A percentile compares a stretch with the other conserved stretches of the same genome.
Conservation (phyloP, 345 rosid species). For the Theobroma cacao region DNA sequence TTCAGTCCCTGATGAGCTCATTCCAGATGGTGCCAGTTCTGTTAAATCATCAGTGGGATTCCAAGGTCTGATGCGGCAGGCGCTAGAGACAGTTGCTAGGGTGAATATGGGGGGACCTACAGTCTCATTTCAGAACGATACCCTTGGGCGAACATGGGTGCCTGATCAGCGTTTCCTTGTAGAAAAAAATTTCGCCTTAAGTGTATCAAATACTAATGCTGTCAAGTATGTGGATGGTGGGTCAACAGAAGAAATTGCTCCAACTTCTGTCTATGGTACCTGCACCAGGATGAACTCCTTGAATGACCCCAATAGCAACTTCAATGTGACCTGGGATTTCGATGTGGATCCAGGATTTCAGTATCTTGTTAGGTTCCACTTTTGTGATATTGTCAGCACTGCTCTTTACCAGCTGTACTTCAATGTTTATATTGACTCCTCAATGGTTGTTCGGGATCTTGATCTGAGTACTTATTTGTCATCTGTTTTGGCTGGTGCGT, state of each 20-base stretch:
- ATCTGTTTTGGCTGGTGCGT: slow-evolving; percentile 48
- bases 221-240: slow-evolving; percentile 49
- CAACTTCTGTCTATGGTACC: slow-evolving; percentile 70
- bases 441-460: slow-evolving; percentile 33
- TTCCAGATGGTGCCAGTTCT: slow-evolving; percentile 33
- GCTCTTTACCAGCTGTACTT: slow-evolving; percentile 63
- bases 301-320: slow-evolving; percentile 30
- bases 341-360: slow-evolving; percentile 58
- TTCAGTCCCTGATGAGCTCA: slow-evolving; percentile 64
- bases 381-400: slow-evolving; percentile 68
- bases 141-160: slow-evolving; percentile 81
- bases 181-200: slow-evolving; percentile 36
- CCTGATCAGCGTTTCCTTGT: slow-evolving; percentile 49
- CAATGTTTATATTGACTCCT: slow-evolving; percentile 63
- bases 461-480: slow-evolving; percentile 42
- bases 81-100: slow-evolving; percentile 70
- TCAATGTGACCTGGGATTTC: slow-evolving; percentile 87
- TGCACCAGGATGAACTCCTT: slow-evolving; percentile 55
- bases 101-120: slow-evolving; percentile 87
- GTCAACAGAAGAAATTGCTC: slow-evolving; percentile 59
- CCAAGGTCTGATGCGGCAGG: slow-evolving; percentile 51
- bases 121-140: slow-evolving; percentile 53
- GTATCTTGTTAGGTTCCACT: slow-evolving; percentile 79
- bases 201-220: slow-evolving; percentile 37
- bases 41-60: slow-evolving; percentile 30